Conservation (phyloP, 1,284 basidiomycete species). For the Apiotrichum domesticum region DNA sequence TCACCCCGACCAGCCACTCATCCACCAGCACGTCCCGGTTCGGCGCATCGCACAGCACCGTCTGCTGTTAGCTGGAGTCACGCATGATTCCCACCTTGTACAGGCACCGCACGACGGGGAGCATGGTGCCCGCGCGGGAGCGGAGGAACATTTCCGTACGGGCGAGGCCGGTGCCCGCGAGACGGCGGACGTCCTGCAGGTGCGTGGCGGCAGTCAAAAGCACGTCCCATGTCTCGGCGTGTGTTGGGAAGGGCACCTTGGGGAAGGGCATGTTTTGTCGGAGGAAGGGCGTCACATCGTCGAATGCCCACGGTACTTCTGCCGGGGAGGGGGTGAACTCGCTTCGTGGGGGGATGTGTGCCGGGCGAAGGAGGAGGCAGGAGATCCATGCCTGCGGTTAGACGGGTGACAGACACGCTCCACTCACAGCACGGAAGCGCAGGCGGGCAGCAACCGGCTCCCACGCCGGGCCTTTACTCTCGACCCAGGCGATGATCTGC, state of each 20-base stretch:
- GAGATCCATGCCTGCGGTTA: not conserved
- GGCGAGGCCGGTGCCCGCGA: not conserved
- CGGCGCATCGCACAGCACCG: not conserved
- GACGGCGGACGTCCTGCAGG: not conserved
- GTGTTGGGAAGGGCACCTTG: conserved; percentile 54
- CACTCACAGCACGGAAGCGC: conserved; percentile 3
- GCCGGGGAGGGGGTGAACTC: not conserved
- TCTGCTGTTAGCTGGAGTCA: conserved; percentile 1
- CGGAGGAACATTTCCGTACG: conserved; percentile 4
- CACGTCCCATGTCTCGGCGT: conserved; percentile 54
- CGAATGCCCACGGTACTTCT: conserved; percentile 38
- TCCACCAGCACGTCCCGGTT: conserved; percentile 13
- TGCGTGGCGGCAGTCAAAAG: conserved; percentile 38
- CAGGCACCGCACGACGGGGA: conserved; percentile 18
- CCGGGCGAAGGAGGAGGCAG: not conserved
- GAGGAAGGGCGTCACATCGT: conserved; percentile 59
- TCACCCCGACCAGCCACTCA: conserved; percentile 15
- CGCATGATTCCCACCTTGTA: conserved; percentile 13
- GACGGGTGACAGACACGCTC: not conserved
- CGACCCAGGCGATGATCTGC: conserved; percentile 54
- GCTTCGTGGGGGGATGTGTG: not conserved
- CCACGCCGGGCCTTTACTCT: conserved; percentile 2
- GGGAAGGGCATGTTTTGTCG: conserved; percentile 69
- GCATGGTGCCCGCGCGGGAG: not conserved
- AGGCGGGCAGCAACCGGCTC: conserved; percentile 6